Evolutionary conservation across 768 basidiomycete genomes (phyloP).

Genomic region (Boletus subparvulus): DNA sequence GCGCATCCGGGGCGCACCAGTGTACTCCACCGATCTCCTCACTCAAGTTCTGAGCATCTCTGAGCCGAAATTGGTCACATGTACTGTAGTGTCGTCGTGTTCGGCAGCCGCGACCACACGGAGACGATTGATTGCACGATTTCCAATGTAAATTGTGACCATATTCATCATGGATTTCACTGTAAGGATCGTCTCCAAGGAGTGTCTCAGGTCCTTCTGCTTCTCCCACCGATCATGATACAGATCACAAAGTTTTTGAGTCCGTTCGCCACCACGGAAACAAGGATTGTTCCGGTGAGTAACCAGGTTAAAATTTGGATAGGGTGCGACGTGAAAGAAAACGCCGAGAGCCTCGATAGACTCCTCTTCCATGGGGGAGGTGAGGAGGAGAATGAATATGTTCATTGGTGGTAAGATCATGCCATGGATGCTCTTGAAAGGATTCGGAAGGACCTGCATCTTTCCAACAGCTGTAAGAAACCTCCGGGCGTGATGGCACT

Average conservation of each 20-base stretch:
- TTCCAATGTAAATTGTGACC: too few relatives aligned
- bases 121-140: too few relatives aligned
- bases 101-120: too few relatives aligned
- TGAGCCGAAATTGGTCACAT: too few relatives aligned
- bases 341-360: slow-evolving; percentile 9
- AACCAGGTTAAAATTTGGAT: neutral
- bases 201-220: too few relatives aligned
- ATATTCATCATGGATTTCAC: too few relatives aligned
- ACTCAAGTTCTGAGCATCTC: too few relatives aligned
- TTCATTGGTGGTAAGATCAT: neutral
- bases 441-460: slow-evolving; percentile 12
- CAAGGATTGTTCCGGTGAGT: neutral
- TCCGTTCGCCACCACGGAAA: neutral
- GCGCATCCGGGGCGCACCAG: too few relatives aligned
- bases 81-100: too few relatives aligned
- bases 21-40: too few relatives aligned
- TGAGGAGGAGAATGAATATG: neutral
- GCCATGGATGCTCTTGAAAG: slow-evolving; percentile 11
- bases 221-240: slow-evolving; percentile 8
- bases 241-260: neutral
- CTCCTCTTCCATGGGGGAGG: slow-evolving; percentile 1
- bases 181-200: too few relatives aligned
- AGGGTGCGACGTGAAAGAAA: slow-evolving; percentile 12
- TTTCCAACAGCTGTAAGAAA: slow-evolving; percentile 12
- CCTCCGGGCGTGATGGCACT: slow-evolving; percentile 11